Percentiles rank a stretch among this genome's conserved stretches.
These are phyloP conservation scores for Pseudopithomyces maydicus DNA, from an alignment of 2,329 filamentous ascomycete species.

Conservation along the genomic window DNA sequence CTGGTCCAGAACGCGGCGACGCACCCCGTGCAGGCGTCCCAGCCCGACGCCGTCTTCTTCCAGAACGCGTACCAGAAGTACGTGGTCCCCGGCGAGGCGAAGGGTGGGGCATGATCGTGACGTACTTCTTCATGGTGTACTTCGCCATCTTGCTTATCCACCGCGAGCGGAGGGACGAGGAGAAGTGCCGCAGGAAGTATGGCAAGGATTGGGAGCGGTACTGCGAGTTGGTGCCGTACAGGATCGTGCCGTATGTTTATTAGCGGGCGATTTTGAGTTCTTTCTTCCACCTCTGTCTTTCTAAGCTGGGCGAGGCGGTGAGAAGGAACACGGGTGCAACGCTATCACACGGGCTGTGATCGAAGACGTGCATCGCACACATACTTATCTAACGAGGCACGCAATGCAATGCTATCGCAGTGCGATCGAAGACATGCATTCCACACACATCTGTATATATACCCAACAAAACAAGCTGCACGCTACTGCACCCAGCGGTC, in stretches of 20 bases:
- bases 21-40: slow-evolving; percentile 42
- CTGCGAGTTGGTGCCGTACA: slow-evolving; percentile 77
- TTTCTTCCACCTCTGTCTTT: no score
- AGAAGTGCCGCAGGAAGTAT: slow-evolving; percentile 90
- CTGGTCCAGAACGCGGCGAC: slow-evolving; percentile 61
- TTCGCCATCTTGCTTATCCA: slow-evolving; percentile 87
- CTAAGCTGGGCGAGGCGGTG: no score
- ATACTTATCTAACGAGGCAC: background rate
- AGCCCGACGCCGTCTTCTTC: slow-evolving; percentile 59
- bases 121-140: slow-evolving; percentile 94
- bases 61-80: slow-evolving; percentile 64
- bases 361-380: slow-evolving; percentile 29
- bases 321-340: slow-evolving; percentile 19
- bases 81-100: slow-evolving; percentile 72
- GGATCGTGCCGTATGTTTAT: slow-evolving; percentile 86
- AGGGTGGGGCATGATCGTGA: slow-evolving; percentile 85
- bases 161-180: slow-evolving; percentile 84
- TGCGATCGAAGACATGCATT: slow-evolving; percentile 3
- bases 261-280: slow-evolving; percentile 47
- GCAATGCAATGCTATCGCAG: slow-evolving; percentile 30
- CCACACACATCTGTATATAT: background rate
- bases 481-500: slow-evolving; percentile 4
- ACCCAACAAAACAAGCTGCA: background rate
- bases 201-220: slow-evolving; percentile 91
- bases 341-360: slow-evolving; percentile 29